A percentile compares a stretch with the other conserved stretches of the same genome.
These are phyloP conservation scores for Mycena kentingensis DNA, from an alignment of 768 basidiomycete genomes.

Conservation along the genomic window DNA sequence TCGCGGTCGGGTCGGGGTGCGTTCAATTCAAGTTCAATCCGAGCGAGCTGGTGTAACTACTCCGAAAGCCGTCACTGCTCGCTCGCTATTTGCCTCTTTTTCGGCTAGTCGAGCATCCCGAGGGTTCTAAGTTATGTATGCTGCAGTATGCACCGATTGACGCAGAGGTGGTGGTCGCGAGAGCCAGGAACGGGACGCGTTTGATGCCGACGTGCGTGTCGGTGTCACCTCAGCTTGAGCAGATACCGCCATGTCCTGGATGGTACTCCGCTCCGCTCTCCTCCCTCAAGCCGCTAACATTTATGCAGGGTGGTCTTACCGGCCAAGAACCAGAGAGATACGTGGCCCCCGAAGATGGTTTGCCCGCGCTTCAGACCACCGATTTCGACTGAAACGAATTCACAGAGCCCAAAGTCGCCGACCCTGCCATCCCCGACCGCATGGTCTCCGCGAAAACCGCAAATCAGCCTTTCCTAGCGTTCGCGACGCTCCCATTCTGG, in stretches of 20 bases:
- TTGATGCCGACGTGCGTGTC: neutral
- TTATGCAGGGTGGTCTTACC: conserved; percentile 10
- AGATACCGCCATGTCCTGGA: neutral
- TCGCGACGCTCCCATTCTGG: conserved; percentile 35
- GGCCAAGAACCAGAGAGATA: conserved; percentile 16
- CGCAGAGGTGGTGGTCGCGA: no score
- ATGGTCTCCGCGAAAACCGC: conserved; percentile 81
- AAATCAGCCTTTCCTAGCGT: conserved; percentile 85
- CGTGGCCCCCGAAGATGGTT: conserved; percentile 30
- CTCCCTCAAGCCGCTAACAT: neutral
- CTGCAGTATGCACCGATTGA: no score
- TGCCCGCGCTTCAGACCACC: conserved; percentile 69
- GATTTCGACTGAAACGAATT: conserved; percentile 36
- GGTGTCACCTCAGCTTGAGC: neutral
- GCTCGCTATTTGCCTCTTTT: no score
- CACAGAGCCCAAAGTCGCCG: conserved; percentile 55
- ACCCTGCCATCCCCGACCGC: conserved; percentile 65
- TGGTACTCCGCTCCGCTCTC: neutral
- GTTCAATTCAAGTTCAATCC: no score
- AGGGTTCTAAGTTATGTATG: no score
- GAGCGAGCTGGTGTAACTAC: no score
- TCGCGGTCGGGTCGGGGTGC: no score
- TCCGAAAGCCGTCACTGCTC: no score
- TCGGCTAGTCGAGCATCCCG: no score
- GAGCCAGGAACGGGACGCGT: no score